Percentiles rank a stretch among this genome's conserved stretches.
Conservation (phyloP, 73 alveolate genomes). For the Paraurostyla sp. region DNA sequence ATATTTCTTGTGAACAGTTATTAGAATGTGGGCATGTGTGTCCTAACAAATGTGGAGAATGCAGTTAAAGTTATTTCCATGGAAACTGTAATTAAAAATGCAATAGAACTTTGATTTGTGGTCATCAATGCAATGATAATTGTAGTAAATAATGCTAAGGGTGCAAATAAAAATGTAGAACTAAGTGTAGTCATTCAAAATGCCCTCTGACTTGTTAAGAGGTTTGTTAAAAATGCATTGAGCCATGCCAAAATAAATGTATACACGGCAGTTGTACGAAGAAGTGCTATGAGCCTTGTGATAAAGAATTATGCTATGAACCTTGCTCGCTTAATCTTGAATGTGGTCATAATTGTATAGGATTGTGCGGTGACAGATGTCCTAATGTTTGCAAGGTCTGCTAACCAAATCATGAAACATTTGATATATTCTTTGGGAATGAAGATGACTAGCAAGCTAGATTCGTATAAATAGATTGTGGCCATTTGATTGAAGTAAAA, state of each 20-base stretch:
- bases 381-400: constrained; percentile 84
- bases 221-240: constrained; percentile 74
- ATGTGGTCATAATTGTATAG: constrained; percentile 86
- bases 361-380: constrained; percentile 90
- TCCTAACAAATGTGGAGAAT: constrained; percentile 77
- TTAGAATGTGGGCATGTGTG: constrained; percentile 83
- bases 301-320: constrained; percentile 74
- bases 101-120: constrained; percentile 78
- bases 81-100: constrained; percentile 71
- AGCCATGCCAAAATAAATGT: constrained; percentile 74
- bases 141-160: constrained; percentile 76
- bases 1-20: background rate
- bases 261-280: constrained; percentile 73
- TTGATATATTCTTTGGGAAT: constrained; percentile 73
- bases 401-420: constrained; percentile 75
- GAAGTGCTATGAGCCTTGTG: constrained; percentile 77
- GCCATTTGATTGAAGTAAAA: constrained; percentile 78
- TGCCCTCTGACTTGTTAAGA: constrained; percentile 80
- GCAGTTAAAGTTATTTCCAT: constrained; percentile 71
- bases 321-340: constrained; percentile 68
- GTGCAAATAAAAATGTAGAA: constrained; percentile 78
- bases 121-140: constrained; percentile 80
- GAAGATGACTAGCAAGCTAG: constrained; percentile 81
- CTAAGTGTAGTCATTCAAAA: constrained; percentile 75
- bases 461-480: constrained; percentile 79